A percentile compares a stretch with the other conserved stretches of the same genome.
phyloP scores from a whole-genome alignment of 257 asterid genomes.

The Nicotiana knightiana region DNA sequence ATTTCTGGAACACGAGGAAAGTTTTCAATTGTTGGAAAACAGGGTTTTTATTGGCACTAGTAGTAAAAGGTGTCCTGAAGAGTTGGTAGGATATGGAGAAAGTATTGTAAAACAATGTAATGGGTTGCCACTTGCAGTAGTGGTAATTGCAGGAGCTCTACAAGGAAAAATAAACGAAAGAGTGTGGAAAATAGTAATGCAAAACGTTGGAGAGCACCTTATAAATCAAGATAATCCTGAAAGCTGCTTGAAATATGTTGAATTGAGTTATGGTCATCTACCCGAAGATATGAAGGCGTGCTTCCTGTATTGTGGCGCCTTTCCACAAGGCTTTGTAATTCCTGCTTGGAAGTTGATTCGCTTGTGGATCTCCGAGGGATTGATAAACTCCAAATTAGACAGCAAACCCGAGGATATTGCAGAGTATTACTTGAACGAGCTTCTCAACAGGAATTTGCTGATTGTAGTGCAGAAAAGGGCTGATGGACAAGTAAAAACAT shows the following conservation, averaged over 20 bases:
- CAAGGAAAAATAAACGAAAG: not conserved
- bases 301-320: not conserved
- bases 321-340: slow-evolving; percentile 25
- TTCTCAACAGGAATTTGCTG: not conserved
- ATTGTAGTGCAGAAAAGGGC: slow-evolving; percentile 18
- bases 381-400: slow-evolving; percentile 11
- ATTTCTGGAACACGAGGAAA: slow-evolving; percentile 14
- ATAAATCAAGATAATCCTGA: not conserved
- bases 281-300: slow-evolving; percentile 10
- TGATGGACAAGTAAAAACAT: slow-evolving; percentile 23
- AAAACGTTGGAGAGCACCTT: slow-evolving; percentile 12
- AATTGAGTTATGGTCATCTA: slow-evolving; percentile 13
- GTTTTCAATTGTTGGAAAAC: slow-evolving; percentile 27
- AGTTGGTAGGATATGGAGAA: slow-evolving; percentile 10
- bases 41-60: slow-evolving; percentile 21
- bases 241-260: slow-evolving; percentile 1
- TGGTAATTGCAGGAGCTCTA: slow-evolving; percentile 42
- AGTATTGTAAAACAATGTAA: slow-evolving; percentile 16
- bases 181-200: slow-evolving; percentile 10
- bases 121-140: slow-evolving; percentile 48
- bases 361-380: slow-evolving; percentile 47
- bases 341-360: slow-evolving; percentile 19
- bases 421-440: not conserved
- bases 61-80: slow-evolving; percentile 7
- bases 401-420: slow-evolving; percentile 32